These are phyloP conservation scores for Galeopsis tetrahit DNA, from an alignment of 257 asterid genomes.

Conservation along the genomic window DNA sequence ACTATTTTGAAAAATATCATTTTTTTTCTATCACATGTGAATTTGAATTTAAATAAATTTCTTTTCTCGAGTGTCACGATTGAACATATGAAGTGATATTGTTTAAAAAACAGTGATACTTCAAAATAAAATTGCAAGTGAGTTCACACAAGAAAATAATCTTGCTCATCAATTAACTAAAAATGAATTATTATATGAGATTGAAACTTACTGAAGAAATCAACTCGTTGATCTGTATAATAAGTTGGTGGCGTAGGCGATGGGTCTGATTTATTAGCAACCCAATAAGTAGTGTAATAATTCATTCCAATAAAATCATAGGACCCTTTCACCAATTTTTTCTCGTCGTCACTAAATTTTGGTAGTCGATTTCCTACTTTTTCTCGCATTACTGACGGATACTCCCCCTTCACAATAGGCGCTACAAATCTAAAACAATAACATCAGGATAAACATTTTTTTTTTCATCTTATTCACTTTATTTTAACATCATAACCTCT, in stretches of 20 bases:
- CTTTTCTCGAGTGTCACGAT: no score
- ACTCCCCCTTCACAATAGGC: slow-evolving; percentile 37
- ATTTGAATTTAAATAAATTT: no score
- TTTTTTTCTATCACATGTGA: no score
- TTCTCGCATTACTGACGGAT: slow-evolving; percentile 32
- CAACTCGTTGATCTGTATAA: slow-evolving; percentile 17
- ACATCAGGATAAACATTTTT: no score
- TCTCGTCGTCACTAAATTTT: background rate
- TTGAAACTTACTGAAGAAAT: slow-evolving; percentile 22
- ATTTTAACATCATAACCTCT: no score
- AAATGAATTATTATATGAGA: background rate
- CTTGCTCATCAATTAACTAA: background rate
- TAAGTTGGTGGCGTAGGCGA: slow-evolving; percentile 20
- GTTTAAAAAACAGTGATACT: no score
- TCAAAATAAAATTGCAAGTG: no score
- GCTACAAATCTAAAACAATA: slow-evolving; percentile 32
- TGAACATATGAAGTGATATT: no score
- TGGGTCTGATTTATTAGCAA: background rate
- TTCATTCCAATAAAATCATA: slow-evolving; percentile 44
- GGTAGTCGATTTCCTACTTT: slow-evolving; percentile 29
- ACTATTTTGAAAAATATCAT: no score
- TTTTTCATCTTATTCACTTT: no score
- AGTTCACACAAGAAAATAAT: no score
- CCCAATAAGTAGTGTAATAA: slow-evolving; percentile 40
- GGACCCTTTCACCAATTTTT: slow-evolving; percentile 20